phyloP scores from a whole-genome alignment of 768 basidiomycete species.

The Dendrothele bispora region DNA sequence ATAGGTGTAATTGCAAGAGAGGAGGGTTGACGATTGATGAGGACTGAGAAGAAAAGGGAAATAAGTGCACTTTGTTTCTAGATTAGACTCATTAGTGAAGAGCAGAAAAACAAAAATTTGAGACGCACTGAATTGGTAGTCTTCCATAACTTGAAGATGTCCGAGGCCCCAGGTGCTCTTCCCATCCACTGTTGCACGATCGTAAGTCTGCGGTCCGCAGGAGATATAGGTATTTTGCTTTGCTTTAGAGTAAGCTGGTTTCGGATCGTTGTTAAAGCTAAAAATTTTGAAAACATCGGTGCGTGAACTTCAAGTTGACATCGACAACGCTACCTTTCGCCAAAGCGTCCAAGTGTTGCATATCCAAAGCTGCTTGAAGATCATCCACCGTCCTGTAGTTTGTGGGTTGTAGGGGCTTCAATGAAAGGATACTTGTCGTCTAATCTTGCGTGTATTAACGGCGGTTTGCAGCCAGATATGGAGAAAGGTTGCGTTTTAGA shows the following conservation, averaged over 20 bases:
- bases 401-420: too few relatives aligned
- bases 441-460: too few relatives aligned
- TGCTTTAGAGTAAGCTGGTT: constrained; percentile 60
- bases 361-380: constrained; percentile 30
- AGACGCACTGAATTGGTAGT: too few relatives aligned
- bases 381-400: constrained; percentile 29
- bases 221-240: constrained; percentile 45
- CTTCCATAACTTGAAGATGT: constrained; percentile 68
- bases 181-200: constrained; percentile 67
- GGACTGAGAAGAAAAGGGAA: too few relatives aligned
- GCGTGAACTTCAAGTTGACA: constrained; percentile 8
- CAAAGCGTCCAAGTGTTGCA: constrained; percentile 29
- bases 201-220: constrained; percentile 52
- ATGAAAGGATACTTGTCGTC: too few relatives aligned
- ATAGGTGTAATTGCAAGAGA: too few relatives aligned
- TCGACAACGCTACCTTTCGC: constrained; percentile 29
- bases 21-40: too few relatives aligned
- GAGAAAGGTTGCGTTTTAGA: too few relatives aligned
- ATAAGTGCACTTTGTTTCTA: too few relatives aligned
- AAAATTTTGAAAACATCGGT: constrained; percentile 7
- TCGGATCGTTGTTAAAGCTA: constrained; percentile 53
- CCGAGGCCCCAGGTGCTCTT: constrained; percentile 50
- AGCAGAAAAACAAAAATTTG: too few relatives aligned
- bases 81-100: too few relatives aligned
- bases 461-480: too few relatives aligned